phyloP scores from a whole-genome alignment of 768 basidiomycete genomes.

The Russula sp. region DNA sequence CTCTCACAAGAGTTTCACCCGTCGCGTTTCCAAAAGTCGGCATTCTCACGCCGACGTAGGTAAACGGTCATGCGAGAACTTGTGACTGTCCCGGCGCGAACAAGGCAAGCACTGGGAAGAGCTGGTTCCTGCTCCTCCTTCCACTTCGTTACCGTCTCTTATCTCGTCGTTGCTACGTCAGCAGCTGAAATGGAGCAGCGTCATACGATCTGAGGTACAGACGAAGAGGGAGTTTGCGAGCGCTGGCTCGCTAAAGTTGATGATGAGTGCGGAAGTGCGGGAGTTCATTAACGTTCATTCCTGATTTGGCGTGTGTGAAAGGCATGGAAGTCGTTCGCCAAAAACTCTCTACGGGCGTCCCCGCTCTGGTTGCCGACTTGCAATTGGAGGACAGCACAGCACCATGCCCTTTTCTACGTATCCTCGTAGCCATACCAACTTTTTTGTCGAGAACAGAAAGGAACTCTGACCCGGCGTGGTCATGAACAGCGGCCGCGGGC shows the following conservation, averaged over 20 bases:
- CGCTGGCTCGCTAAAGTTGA: not conserved
- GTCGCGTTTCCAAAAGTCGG: not conserved
- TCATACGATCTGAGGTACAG: conserved; percentile 5
- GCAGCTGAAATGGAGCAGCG: not conserved
- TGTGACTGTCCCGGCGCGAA: not conserved
- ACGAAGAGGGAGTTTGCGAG: not conserved
- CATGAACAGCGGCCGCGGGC: not conserved
- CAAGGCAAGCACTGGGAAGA: not conserved
- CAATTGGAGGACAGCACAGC: too few species aligned
- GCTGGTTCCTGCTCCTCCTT: not conserved
- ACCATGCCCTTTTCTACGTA: too few species aligned
- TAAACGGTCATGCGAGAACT: not conserved
- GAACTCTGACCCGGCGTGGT: too few species aligned
- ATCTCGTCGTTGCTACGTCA: not conserved
- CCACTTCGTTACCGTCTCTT: not conserved
- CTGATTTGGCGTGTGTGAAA: too few species aligned
- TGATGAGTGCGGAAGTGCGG: too few species aligned
- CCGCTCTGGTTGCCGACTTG: too few species aligned
- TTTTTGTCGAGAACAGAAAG: not conserved
- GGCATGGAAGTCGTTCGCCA: too few species aligned
- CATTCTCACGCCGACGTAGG: not conserved
- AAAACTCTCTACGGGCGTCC: too few species aligned
- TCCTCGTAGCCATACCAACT: not conserved
- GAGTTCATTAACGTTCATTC: too few species aligned
- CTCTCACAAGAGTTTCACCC: not conserved